These are phyloP conservation scores for Botrytis galanthina DNA, from an alignment of 2,329 filamentous ascomycete genomes.

Conservation along the genomic window DNA sequence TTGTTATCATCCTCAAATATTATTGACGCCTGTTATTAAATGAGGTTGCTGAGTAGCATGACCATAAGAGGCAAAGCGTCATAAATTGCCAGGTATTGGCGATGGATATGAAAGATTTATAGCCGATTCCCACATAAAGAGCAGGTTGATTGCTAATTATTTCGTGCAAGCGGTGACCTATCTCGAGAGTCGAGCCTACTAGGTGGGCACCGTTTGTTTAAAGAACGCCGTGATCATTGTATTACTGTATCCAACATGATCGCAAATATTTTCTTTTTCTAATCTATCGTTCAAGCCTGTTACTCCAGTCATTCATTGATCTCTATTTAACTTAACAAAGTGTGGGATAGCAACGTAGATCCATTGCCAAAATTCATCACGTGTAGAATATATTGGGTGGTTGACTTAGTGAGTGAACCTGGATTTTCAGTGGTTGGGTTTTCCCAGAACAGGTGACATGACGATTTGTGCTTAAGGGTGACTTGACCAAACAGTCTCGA, in stretches of 20 bases:
- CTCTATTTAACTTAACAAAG: neutral
- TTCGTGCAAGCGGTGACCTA: neutral
- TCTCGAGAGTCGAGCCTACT: neutral
- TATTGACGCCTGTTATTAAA: neutral
- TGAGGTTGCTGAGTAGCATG: neutral
- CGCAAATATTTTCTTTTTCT: neutral
- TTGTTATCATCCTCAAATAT: neutral
- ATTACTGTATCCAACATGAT: neutral
- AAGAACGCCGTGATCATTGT: neutral
- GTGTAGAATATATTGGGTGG: too few species aligned
- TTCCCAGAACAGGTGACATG: neutral
- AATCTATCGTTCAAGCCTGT: neutral
- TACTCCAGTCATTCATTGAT: neutral
- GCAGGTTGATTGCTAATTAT: neutral
- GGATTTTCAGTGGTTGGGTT: neutral
- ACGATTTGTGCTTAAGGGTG: too few species aligned
- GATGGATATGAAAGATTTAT: neutral
- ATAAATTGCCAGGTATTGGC: neutral
- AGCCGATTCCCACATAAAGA: neutral
- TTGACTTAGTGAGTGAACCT: neutral
- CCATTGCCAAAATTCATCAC: neutral
- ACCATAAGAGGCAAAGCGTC: neutral
- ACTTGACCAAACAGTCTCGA: neutral
- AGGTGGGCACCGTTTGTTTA: neutral
- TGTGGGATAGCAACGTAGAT: neutral